A percentile compares a stretch with the other conserved stretches of the same genome.
Evolutionary conservation across 371 early-diverging fungal genomes (phyloP).

Genomic region (Mortierella sp.): DNA sequence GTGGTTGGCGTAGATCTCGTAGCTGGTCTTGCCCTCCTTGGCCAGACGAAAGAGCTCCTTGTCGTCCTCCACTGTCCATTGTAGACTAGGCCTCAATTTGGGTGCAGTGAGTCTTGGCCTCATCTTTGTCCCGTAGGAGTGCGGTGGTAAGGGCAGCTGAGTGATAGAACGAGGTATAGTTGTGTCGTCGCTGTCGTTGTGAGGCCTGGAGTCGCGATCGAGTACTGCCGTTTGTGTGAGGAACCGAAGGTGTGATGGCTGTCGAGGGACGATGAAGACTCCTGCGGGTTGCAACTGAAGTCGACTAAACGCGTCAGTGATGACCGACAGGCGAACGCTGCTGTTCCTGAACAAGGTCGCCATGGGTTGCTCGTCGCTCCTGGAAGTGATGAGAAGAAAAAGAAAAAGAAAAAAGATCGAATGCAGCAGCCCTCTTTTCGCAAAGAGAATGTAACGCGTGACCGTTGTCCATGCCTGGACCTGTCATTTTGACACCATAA

Average conservation of each 20-base stretch:
- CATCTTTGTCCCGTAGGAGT: no score
- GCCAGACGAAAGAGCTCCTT: neutral
- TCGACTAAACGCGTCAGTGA: neutral
- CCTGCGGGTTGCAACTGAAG: neutral
- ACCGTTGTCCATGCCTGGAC: no score
- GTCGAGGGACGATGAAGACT: no score
- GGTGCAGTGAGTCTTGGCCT: no score
- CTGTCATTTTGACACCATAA: no score
- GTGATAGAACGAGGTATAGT: no score
- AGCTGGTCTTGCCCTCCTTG: neutral
- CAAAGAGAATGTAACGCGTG: no score
- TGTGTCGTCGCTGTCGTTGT: no score
- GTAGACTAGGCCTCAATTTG: neutral
- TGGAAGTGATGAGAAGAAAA: neutral
- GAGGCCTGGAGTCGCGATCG: no score
- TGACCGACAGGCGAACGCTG: neutral
- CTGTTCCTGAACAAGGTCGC: neutral
- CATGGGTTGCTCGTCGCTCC: neutral
- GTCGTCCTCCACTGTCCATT: neutral
- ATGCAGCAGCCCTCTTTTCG: neutral
- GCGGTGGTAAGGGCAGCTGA: no score
- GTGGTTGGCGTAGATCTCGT: neutral
- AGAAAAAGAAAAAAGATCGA: neutral
- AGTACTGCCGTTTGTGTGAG: no score
- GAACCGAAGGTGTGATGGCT: no score